Evolutionary conservation across 73 alveolate species (phyloP).

Genomic region (Tetrahymena malaccensis): DNA sequence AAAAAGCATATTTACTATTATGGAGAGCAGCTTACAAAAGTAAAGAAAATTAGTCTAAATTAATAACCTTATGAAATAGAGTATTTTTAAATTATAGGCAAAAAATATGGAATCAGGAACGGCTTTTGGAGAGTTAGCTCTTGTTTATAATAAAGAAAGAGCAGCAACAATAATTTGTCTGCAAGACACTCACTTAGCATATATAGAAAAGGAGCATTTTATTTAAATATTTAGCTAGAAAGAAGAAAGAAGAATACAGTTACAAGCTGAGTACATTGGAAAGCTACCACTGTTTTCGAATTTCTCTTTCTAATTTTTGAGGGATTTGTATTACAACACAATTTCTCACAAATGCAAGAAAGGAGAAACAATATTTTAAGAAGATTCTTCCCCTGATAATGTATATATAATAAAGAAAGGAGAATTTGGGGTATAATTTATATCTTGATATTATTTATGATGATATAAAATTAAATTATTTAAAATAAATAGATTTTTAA

Average conservation of each 20-base stretch:
- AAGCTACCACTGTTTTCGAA: neutral
- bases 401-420: slow-evolving; percentile 20
- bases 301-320: neutral
- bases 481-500: neutral
- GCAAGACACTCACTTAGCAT: slow-evolving; percentile 50
- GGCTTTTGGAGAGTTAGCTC: slow-evolving; percentile 61
- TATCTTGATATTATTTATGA: too few species aligned
- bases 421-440: neutral
- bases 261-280: neutral
- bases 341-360: neutral
- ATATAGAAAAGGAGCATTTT: slow-evolving; percentile 42
- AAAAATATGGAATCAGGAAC: slow-evolving; percentile 16
- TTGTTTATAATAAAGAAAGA: slow-evolving; percentile 47
- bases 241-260: neutral
- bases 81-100: neutral
- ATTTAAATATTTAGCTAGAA: slow-evolving; percentile 1
- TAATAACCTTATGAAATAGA: neutral
- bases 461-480: neutral
- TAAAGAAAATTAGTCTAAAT: too few species aligned
- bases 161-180: slow-evolving; percentile 49
- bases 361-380: neutral
- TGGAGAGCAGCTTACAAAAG: neutral
- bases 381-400: neutral
- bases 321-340: neutral
- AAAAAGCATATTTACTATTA: neutral